Evolutionary conservation across 345 rosid genomes (phyloP).

Genomic region (Luvunga scandens): DNA sequence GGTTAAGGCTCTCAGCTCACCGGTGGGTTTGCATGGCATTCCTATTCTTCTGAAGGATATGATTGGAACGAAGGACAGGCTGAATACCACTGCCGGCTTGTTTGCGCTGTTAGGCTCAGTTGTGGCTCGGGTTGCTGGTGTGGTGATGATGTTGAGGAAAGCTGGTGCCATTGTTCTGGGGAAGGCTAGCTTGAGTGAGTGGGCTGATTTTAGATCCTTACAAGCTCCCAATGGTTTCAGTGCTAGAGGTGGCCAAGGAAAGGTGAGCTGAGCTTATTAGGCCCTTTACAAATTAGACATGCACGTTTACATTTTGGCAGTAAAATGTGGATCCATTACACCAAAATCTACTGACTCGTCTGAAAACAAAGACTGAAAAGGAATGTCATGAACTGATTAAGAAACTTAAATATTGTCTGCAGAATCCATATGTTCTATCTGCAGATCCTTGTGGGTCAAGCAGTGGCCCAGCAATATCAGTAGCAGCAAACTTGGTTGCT

Average conservation of each 20-base stretch:
- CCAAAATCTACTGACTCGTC: neutral
- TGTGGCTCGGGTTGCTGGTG: slow-evolving; percentile 63
- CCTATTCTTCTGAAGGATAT: slow-evolving; percentile 69
- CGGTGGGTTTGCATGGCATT: slow-evolving; percentile 50
- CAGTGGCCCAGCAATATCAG: slow-evolving; percentile 28
- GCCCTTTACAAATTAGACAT: too few relatives aligned
- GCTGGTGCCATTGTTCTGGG: slow-evolving; percentile 73
- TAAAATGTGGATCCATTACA: neutral
- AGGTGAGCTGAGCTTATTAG: slow-evolving; percentile 31
- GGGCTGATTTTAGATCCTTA: slow-evolving; percentile 44
- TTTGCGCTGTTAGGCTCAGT: slow-evolving; percentile 61
- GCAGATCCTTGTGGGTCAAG: slow-evolving; percentile 27
- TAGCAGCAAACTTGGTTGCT: slow-evolving; percentile 30
- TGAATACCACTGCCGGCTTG: slow-evolving; percentile 74
- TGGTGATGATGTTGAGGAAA: slow-evolving; percentile 48
- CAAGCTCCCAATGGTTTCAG: slow-evolving; percentile 41
- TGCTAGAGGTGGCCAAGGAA: slow-evolving; percentile 64
- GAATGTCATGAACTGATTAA: too few relatives aligned
- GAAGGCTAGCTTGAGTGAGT: slow-evolving; percentile 75
- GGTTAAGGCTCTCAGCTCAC: slow-evolving; percentile 12
- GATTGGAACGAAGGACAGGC: slow-evolving; percentile 57
- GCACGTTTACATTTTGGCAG: too few relatives aligned
- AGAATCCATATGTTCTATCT: slow-evolving; percentile 18
- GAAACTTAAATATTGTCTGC: neutral
- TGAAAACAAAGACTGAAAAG: neutral